Percentiles rank a stretch among this genome's conserved stretches.
These are phyloP conservation scores for Lumnitzera racemosa DNA, from an alignment of 345 rosid genomes.

Conservation along the genomic window DNA sequence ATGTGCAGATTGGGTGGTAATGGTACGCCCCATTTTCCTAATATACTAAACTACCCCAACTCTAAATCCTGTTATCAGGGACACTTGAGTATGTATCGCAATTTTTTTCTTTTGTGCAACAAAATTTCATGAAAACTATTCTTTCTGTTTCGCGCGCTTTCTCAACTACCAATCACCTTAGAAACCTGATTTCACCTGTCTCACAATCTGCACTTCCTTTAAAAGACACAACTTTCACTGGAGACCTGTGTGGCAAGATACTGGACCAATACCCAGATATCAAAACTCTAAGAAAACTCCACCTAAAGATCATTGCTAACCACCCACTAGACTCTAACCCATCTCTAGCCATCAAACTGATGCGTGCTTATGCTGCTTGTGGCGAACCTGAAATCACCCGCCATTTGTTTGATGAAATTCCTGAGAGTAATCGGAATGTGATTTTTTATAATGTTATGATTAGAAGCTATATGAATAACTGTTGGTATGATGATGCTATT, in stretches of 20 bases:
- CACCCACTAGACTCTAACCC: background rate
- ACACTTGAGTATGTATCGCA: no score
- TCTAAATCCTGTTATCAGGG: no score
- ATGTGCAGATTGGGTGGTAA: no score
- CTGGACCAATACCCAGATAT: constrained; percentile 13
- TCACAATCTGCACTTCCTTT: background rate
- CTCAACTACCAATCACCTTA: constrained; percentile 1
- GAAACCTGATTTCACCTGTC: background rate
- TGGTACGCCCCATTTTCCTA: no score
- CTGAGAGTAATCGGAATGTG: constrained; percentile 13
- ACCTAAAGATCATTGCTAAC: constrained; percentile 2
- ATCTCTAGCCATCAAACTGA: constrained; percentile 5
- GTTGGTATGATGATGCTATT: background rate
- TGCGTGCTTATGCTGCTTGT: constrained; percentile 9
- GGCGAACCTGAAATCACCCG: constrained; percentile 7
- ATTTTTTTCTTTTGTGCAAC: no score
- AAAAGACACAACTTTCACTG: background rate
- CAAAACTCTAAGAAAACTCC: constrained; percentile 9
- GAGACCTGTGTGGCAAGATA: constrained; percentile 1
- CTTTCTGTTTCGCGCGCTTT: no score
- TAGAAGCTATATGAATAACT: constrained; percentile 9
- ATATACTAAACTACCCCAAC: no score
- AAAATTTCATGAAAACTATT: no score
- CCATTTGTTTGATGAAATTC: constrained; percentile 10
- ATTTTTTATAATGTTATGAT: constrained; percentile 15